Evolutionary conservation across 352 stramenopile species (phyloP).

Genomic region (Phytopythium kandeliae): DNA sequence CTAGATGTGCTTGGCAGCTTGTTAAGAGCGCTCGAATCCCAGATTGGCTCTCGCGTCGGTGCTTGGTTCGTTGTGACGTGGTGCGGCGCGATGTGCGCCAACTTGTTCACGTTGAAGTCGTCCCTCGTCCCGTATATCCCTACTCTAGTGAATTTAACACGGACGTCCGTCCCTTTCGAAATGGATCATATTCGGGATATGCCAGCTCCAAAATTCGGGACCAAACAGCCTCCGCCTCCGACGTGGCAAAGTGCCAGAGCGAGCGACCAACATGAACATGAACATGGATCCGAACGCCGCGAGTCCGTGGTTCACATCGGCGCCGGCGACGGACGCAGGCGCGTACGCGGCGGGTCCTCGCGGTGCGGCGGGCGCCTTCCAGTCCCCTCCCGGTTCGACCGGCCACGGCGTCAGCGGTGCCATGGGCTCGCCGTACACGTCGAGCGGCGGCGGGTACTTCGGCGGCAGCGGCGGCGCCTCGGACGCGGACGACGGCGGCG

Average conservation of each 20-base stretch:
- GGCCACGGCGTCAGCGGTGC: constrained; percentile 13
- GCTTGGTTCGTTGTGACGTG: too few species aligned
- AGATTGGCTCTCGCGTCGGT: too few species aligned
- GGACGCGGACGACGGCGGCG: constrained; percentile 28
- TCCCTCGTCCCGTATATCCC: too few species aligned
- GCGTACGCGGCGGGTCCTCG: neutral
- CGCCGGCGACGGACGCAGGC: constrained; percentile 23
- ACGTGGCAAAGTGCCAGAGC: neutral
- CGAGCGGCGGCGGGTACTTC: constrained; percentile 18
- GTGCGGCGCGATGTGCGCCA: too few species aligned
- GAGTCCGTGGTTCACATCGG: constrained; percentile 66
- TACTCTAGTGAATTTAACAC: too few species aligned
- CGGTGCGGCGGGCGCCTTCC: constrained; percentile 8
- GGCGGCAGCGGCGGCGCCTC: constrained; percentile 8
- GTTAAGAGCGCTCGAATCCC: too few species aligned
- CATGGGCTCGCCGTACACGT: constrained; percentile 19
- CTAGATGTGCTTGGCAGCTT: too few species aligned
- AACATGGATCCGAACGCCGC: constrained; percentile 69
- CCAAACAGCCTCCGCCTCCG: neutral
- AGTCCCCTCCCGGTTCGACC: constrained; percentile 13
- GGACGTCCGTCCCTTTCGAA: too few species aligned
- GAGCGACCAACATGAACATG: constrained; percentile 43
- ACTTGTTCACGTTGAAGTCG: too few species aligned
- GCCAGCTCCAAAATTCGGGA: neutral
- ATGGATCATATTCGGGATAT: too few species aligned